Conservation (phyloP, 2,329 filamentous ascomycete species). For the Aureobasidium pullulans region DNA sequence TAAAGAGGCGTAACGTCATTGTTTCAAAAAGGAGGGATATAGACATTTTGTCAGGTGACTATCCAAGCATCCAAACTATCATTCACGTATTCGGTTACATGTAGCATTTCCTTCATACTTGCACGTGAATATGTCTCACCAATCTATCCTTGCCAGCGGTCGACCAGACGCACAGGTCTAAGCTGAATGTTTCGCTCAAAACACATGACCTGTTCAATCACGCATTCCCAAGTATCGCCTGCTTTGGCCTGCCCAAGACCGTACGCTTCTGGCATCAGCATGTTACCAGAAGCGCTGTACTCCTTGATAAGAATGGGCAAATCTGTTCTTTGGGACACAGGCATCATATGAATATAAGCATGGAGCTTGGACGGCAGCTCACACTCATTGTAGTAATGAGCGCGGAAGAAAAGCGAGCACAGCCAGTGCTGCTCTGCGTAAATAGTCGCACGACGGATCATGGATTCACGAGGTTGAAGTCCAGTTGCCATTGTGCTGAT, state of each 20-base stretch:
- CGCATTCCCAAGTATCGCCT: slow-evolving; percentile 43
- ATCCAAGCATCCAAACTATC: neutral
- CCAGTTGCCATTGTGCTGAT: slow-evolving; percentile 44
- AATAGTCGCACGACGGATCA: slow-evolving; percentile 33
- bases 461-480: slow-evolving; percentile 36
- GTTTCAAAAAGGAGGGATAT: neutral
- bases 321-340: neutral
- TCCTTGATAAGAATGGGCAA: slow-evolving; percentile 19
- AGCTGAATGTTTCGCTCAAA: slow-evolving; percentile 27
- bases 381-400: slow-evolving; percentile 48
- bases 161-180: slow-evolving; percentile 33
- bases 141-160: slow-evolving; percentile 11
- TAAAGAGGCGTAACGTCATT: neutral
- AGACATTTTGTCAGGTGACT: neutral
- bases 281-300: slow-evolving; percentile 17
- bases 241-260: slow-evolving; percentile 19
- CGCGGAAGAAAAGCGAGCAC: slow-evolving; percentile 49
- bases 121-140: neutral
- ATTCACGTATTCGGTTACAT: neutral
- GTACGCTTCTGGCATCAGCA: slow-evolving; percentile 17
- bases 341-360: slow-evolving; percentile 23
- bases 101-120: neutral
- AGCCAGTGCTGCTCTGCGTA: slow-evolving; percentile 42
- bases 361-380: slow-evolving; percentile 42
- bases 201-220: slow-evolving; percentile 30